These are phyloP conservation scores for Aspergillus sparsus DNA, from an alignment of 495 filamentous ascomycete genomes.

Conservation along the genomic window DNA sequence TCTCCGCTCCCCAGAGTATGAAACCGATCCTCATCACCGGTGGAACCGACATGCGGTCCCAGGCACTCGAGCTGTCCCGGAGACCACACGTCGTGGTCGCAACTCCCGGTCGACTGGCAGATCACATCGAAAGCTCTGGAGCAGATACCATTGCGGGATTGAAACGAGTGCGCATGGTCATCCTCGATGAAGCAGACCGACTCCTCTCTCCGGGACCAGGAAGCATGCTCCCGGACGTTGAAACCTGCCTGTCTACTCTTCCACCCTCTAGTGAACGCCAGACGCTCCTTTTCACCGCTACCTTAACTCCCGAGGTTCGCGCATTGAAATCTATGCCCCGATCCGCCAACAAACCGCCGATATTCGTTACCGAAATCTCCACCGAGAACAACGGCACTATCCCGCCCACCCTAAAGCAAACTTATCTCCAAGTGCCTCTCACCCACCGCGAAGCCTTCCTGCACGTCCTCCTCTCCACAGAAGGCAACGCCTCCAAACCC, in stretches of 20 bases:
- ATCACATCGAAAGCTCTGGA: constrained; percentile 88
- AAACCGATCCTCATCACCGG: constrained; percentile 87
- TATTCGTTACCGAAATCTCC: constrained; percentile 87
- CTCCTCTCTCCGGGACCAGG: constrained; percentile 74
- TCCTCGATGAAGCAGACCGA: constrained; percentile 95
- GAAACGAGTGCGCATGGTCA: constrained; percentile 74
- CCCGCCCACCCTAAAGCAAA: constrained; percentile 77
- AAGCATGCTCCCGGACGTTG: constrained; percentile 91
- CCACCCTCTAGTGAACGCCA: constrained; percentile 74
- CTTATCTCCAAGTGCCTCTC: constrained; percentile 81
- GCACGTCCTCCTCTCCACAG: constrained; percentile 82
- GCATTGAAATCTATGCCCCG: constrained; percentile 74
- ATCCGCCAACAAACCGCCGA: constrained; percentile 64
- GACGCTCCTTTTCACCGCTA: constrained; percentile 95
- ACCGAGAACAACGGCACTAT: constrained; percentile 65
- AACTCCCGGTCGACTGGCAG: constrained; percentile 89
- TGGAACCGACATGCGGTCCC: constrained; percentile 86
- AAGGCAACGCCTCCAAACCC: constrained; percentile 68
- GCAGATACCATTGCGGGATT: constrained; percentile 84
- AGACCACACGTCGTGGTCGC: constrained; percentile 92
- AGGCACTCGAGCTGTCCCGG: constrained; percentile 77
- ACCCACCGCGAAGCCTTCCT: constrained; percentile 92
- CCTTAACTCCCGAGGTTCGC: constrained; percentile 88
- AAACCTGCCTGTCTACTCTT: constrained; percentile 77
- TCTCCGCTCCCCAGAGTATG: constrained; percentile 79